Evolutionary conservation across 2,329 filamentous ascomycete genomes (phyloP), one percentile per base, ranked within the genome.

Genomic region (Botryotinia globosa): DNA sequence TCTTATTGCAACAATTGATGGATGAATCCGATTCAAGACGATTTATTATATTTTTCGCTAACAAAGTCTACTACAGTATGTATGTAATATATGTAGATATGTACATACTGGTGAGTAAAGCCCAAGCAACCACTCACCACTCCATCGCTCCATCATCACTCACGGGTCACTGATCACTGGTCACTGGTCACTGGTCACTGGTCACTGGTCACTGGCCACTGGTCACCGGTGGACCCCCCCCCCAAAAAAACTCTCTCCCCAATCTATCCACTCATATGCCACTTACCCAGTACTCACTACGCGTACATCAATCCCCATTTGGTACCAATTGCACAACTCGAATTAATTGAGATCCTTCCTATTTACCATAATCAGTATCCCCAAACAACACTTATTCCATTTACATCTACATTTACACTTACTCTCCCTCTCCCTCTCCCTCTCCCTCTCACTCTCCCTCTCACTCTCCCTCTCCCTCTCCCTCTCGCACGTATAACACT

Each of bases 291-390:
- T 22, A n/a, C 59, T 39, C 37, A 62, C 37, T 29, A 54, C 32
- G 32, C 2, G 32, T 32, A 32, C 51, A 16, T 29, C 51, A 29
- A 54, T 54, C 51, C 42, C 44, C 42, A 48, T 37, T 56, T 44
- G 48, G 48, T 44, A 1, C 69, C 69, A 71, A 71, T 71, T 71
- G 69, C 45, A 71, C 45, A 71, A 71, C 69, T 54, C 7, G 45
- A 54, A 16, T 65, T 71, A 66, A 66, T 71, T 66, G 59, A 39
- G 69, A 71, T 71, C 69, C 45, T 71, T 71, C 59, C 61, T 65
- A 42, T 54, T 71, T 42, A 54, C 59, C 45, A 54, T 39, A 51
- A 34, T 34, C 64, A 51, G 64, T 54, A 44, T 59, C 51, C 39
- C 67, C 54, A 59, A 61, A 20, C 62, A 56, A 56, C 51, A 18